These are phyloP conservation scores for Monascus purpureus DNA, from an alignment of 495 filamentous ascomycete genomes.

Conservation along the genomic window DNA sequence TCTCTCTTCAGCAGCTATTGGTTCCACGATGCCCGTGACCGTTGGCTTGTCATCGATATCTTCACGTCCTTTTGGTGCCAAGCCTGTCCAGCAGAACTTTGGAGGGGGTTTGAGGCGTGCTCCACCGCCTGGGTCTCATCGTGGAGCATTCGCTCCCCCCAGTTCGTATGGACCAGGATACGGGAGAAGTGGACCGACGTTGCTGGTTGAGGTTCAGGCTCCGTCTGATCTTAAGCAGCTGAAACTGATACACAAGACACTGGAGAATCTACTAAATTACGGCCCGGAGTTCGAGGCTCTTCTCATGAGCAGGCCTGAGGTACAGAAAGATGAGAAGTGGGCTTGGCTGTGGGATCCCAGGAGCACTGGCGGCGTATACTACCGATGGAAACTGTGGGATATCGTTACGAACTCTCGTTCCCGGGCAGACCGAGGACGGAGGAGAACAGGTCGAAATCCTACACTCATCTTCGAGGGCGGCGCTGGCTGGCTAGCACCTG, in stretches of 20 bases:
- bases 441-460: constrained; percentile 10
- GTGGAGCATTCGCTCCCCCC: constrained; percentile 71
- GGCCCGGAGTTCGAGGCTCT: constrained; percentile 87
- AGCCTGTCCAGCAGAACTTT: constrained; percentile 37
- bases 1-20: constrained; percentile 68
- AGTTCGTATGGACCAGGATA: constrained; percentile 41
- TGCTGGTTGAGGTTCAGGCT: constrained; percentile 60
- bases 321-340: constrained; percentile 78
- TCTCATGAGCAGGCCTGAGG: constrained; percentile 69
- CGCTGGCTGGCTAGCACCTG: constrained; percentile 57
- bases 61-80: constrained; percentile 76
- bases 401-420: constrained; percentile 43
- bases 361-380: constrained; percentile 67
- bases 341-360: constrained; percentile 88
- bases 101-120: constrained; percentile 35
- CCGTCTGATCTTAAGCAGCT: constrained; percentile 70
- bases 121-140: constrained; percentile 46
- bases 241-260: constrained; percentile 73
- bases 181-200: constrained; percentile 27
- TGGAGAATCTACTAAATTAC: constrained; percentile 63
- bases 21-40: constrained; percentile 36
- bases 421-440: constrained; percentile 9
- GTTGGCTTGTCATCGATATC: constrained; percentile 35
- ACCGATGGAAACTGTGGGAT: constrained; percentile 84
- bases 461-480: constrained; percentile 52